Evolutionary conservation across 306 rosid species (phyloP), one percentile per base, ranked within the genome.

Genomic region (Begonia masoniana): DNA sequence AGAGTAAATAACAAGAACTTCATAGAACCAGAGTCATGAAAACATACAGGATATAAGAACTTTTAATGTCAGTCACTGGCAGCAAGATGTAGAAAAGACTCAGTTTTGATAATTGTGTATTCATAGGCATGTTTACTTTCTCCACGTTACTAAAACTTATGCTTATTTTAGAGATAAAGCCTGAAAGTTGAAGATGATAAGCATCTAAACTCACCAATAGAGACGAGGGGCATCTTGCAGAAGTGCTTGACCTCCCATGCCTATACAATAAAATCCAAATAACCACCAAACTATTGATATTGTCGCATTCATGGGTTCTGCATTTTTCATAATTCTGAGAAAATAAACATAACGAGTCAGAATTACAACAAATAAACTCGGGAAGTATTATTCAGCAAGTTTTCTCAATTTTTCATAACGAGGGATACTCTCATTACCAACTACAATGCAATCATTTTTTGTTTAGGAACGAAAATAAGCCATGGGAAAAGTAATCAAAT

Each of bases 221-320:
- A 86, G 85, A 55, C 83, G 85, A 1, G 95, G 93, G 66, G 88
- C 79, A 76, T 86, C 85, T 62, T 82, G 85, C 47, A 86, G 51
- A 62, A 86, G 88, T 39, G 74, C 68, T 71, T 86, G 88, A 55
- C 85, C 95, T 6, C 93, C 95, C 60, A 68, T 60, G 67, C 82
- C 93, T 76, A 80, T 82, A 83, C 95, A 86, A 61, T 82, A 86
- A 72, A 86, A 86, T 61, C 95, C 95, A 54, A 80, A 63, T 50
- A 76, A 75, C 95, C 95, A 86, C 95, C 95, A 86, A 55, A 86
- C 56, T 12, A 85, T 82, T 4, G 95, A 86, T 43, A 80, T 58
- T 50, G 77, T 51, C 8, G 88, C 73, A 71, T 77, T 82, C 56
- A 75, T 55, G 3, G 92, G 76, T 61, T 86, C 88, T 65, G 79